Percentiles rank a stretch among this genome's conserved stretches.
phyloP scores from a whole-genome alignment of 2,329 filamentous ascomycete genomes.

The Alternaria rosae region DNA sequence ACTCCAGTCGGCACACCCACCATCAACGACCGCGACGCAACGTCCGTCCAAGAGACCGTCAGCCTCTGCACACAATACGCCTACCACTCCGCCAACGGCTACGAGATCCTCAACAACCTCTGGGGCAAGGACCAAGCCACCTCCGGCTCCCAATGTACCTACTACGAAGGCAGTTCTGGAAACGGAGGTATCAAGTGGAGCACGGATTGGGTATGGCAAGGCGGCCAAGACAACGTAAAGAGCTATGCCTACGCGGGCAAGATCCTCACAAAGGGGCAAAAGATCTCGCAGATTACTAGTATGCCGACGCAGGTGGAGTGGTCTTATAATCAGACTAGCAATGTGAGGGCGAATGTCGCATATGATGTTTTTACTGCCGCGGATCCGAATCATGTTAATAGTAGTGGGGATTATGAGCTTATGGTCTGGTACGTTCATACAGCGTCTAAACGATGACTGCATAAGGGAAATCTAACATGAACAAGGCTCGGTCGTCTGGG shows the following conservation, averaged over 20 bases:
- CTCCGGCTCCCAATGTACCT: not conserved
- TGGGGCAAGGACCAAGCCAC: not conserved
- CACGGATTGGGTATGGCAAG: not conserved
- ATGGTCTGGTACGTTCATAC: not conserved
- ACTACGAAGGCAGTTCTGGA: not conserved
- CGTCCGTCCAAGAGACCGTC: not conserved
- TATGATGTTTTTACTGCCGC: not conserved
- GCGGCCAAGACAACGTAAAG: not conserved
- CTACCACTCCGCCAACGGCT: not conserved
- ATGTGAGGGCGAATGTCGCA: not conserved
- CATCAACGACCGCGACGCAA: not conserved
- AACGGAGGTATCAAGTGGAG: not conserved
- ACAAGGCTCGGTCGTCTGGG: not conserved
- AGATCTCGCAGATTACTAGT: not conserved
- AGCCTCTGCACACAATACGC: not conserved
- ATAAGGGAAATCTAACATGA: not conserved
- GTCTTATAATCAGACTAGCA: not conserved
- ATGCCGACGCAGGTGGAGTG: not conserved
- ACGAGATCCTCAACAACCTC: not conserved
- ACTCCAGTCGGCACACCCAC: not conserved
- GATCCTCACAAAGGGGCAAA: not conserved
- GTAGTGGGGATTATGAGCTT: not conserved
- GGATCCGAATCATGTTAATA: not conserved
- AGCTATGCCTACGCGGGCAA: not conserved
- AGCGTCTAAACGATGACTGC: too few relatives aligned